These are phyloP conservation scores for Fusarium pininemorale DNA, from an alignment of 2,329 filamentous ascomycete species.

Conservation along the genomic window DNA sequence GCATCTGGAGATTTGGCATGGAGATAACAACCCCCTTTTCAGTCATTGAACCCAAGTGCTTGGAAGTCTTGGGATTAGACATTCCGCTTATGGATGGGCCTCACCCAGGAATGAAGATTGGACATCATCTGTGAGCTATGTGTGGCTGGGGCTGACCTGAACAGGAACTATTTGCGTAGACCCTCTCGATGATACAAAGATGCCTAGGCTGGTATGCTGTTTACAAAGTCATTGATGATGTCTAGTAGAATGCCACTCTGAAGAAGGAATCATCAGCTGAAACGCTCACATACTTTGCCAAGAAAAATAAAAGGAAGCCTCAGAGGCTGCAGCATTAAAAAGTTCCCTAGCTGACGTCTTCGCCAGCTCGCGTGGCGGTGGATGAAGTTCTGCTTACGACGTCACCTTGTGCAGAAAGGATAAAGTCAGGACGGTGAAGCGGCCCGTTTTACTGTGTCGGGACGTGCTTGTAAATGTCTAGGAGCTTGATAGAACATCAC, in stretches of 20 bases:
- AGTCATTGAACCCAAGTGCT: background rate
- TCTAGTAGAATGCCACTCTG: background rate
- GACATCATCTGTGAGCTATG: background rate
- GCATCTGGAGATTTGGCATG: conserved; percentile 38
- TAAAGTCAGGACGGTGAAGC: conserved; percentile 27
- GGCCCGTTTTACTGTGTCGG: conserved; percentile 13
- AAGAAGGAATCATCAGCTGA: background rate
- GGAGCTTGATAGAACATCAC: background rate
- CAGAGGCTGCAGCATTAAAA: conserved; percentile 41
- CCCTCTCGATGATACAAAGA: background rate
- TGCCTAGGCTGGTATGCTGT: conserved; percentile 18
- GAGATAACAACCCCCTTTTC: conserved; percentile 38
- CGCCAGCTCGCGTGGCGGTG: conserved; percentile 33
- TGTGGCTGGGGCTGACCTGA: conserved; percentile 28
- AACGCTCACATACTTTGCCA: conserved; percentile 11
- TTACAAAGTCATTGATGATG: background rate
- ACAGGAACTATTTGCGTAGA: background rate
- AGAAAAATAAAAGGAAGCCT: conserved; percentile 39
- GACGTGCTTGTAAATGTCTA: background rate
- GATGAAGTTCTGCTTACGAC: conserved; percentile 40
- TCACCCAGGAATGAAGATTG: conserved; percentile 5
- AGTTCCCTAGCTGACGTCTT: conserved; percentile 39
- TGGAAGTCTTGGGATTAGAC: background rate
- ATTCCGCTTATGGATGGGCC: background rate
- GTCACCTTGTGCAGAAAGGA: conserved; percentile 30